These are phyloP conservation scores for Pseudocercospora cruenta DNA, from an alignment of 2,329 filamentous ascomycete genomes.

Conservation along the genomic window DNA sequence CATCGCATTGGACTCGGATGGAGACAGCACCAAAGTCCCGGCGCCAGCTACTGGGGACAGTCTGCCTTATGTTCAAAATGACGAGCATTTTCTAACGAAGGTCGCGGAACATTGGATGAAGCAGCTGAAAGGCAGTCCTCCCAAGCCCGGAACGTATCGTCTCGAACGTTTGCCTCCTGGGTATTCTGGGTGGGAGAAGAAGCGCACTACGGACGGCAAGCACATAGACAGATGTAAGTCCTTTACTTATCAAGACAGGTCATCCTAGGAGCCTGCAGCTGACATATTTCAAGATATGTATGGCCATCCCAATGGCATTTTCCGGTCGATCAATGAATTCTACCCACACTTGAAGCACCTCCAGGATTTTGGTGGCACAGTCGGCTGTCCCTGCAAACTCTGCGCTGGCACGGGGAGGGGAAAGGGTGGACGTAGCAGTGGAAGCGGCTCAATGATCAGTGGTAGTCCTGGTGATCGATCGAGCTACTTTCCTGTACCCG, in stretches of 20 bases:
- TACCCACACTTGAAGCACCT: slow-evolving; percentile 61
- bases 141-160: slow-evolving; percentile 44
- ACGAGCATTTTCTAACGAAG: slow-evolving; percentile 32
- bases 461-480: slow-evolving; percentile 24
- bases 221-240: slow-evolving; percentile 53
- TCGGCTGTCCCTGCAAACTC: slow-evolving; percentile 55
- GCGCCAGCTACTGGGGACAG: slow-evolving; percentile 1
- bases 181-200: slow-evolving; percentile 56
- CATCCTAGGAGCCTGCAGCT: background rate
- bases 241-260: background rate
- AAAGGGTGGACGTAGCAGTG: slow-evolving; percentile 17
- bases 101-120: slow-evolving; percentile 36
- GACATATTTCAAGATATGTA: slow-evolving; percentile 48
- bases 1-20: slow-evolving; percentile 22
- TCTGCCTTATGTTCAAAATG: slow-evolving; percentile 27
- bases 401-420: slow-evolving; percentile 41
- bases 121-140: slow-evolving; percentile 21
- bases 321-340: slow-evolving; percentile 59
- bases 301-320: slow-evolving; percentile 59
- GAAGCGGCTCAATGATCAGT: slow-evolving; percentile 17
- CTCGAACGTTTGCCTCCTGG: slow-evolving; percentile 59
- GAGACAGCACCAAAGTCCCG: slow-evolving; percentile 7
- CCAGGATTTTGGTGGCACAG: slow-evolving; percentile 50
- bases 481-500: slow-evolving; percentile 7
- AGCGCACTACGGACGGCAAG: slow-evolving; percentile 10